A percentile compares a stretch with the other conserved stretches of the same genome.
Evolutionary conservation across 768 basidiomycete genomes (phyloP).

Genomic region (Pulveroboletus sp.): DNA sequence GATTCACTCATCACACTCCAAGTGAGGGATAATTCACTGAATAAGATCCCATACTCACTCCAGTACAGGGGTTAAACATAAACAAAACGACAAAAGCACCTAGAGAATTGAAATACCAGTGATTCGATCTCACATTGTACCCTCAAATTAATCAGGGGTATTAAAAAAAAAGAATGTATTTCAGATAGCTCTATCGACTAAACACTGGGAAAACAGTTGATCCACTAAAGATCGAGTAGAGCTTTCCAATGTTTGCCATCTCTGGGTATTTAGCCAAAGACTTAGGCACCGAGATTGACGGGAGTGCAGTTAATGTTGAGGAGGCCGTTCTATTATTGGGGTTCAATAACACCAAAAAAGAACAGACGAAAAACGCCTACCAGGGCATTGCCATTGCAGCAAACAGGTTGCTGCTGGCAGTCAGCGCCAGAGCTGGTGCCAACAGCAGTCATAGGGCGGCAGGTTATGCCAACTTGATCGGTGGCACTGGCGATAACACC

Average conservation of each 20-base stretch:
- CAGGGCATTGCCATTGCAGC: slow-evolving; percentile 2
- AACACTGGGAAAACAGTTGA: too few species aligned
- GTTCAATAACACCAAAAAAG: accelerated
- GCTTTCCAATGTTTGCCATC: neutral
- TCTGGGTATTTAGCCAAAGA: accelerated
- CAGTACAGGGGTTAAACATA: too few species aligned
- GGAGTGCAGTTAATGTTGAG: slow-evolving; percentile 7
- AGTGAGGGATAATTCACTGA: too few species aligned
- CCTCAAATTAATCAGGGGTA: too few species aligned
- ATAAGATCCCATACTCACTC: too few species aligned
- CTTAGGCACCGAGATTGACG: neutral
- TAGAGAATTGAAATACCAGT: too few species aligned
- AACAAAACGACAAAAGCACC: too few species aligned
- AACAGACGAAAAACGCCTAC: neutral
- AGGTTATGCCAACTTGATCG: neutral
- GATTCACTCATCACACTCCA: too few species aligned
- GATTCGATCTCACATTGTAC: too few species aligned
- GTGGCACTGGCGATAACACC: neutral
- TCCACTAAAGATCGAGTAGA: neutral
- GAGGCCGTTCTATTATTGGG: slow-evolving; percentile 1
- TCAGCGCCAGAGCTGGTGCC: neutral
- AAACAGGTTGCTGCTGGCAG: slow-evolving; percentile 6
- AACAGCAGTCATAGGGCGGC: slow-evolving; percentile 1
- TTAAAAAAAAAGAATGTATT: slow-evolving; percentile 2
- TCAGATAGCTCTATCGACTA: too few species aligned